Base-by-base conservation (phyloP, 805 yeast species). In the Spathaspora hagerdaliae region DNA sequence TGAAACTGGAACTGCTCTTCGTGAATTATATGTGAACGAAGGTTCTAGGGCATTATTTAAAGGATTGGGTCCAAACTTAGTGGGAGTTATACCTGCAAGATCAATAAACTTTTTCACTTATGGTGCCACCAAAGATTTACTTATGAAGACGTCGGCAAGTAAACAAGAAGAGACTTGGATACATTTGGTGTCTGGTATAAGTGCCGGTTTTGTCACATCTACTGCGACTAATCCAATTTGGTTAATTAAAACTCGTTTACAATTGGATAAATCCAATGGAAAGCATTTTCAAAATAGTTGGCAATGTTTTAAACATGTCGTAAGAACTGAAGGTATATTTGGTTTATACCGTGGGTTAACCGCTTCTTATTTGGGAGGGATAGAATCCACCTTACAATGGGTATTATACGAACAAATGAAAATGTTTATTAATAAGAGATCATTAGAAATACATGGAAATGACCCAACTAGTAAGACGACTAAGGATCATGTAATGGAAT, bases 201-300 rank as follows among this genome's bases (percentile, higher is more conserved):
- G 77, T 55, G 99, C 99, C 0, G 99, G 99, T 5, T 73, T 92
- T 60, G 92, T 85, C 13, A 94, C 99, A 0, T 85, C 96, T 5
- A 92, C 99, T 0, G 96, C 90, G 11, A 94, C 99, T 0, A 94
- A 94, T 62, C 99, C 99, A 10, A 94, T 94, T 47, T 94, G 99
- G 99, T 72, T 94, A 49, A 83, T 94, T 49, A 94, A 94, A 67
- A 94, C 99, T 0, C 76, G 99, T 58, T 77, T 94, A 43, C 99
- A 94, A 61, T 74, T 94, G 43, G 99, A 94, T 64, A 86, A 84
- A 60, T 77, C 87, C 31, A 69, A 64, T 42, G 75, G 77, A 2
- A 81, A 83, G 52, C 75, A 77, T 50, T 94, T 92, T 63, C 83
- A 77, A 48, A 91, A 87, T 65, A 87, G 96, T 4, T 75, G 83